Conservation (phyloP, 768 basidiomycete genomes). For the Leccinum subgranulosum region DNA sequence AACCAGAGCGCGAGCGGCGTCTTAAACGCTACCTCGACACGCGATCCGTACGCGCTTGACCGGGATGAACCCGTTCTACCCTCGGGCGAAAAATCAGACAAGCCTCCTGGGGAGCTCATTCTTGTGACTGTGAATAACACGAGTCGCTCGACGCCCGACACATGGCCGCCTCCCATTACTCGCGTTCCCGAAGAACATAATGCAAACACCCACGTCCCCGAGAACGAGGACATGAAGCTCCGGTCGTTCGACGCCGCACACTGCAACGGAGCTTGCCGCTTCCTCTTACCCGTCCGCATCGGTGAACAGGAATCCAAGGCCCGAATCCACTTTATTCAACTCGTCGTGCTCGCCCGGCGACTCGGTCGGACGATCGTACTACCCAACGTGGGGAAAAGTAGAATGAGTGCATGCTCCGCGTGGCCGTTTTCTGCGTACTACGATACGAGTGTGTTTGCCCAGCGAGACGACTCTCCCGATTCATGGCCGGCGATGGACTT, state of each 20-base stretch:
- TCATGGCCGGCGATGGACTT: constrained; percentile 29
- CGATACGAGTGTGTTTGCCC: constrained; percentile 27
- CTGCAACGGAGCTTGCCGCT: constrained; percentile 35
- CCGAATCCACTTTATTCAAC: constrained; percentile 42
- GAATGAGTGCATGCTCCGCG: constrained; percentile 49
- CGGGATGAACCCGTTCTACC: neutral
- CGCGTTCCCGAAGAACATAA: neutral
- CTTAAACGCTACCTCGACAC: neutral
- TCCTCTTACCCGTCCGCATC: constrained; percentile 48
- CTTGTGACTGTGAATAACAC: neutral
- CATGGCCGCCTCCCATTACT: constrained; percentile 36
- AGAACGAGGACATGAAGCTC: neutral
- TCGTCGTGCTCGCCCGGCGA: constrained; percentile 43
- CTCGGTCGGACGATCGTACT: constrained; percentile 59
- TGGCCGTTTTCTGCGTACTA: constrained; percentile 53
- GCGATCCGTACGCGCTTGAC: too few relatives aligned
- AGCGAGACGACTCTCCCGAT: neutral
- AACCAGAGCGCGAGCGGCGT: neutral
- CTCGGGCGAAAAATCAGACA: neutral
- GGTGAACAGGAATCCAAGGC: constrained; percentile 62
- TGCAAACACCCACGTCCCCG: neutral
- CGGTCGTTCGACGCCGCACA: constrained; percentile 18
- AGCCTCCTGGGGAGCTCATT: neutral
- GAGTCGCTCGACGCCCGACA: neutral
- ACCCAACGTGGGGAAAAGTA: constrained; percentile 56